A percentile compares a stretch with the other conserved stretches of the same genome.
These are phyloP conservation scores for Saccharomyces hybrid DNA, from an alignment of 1,139 yeast species.

Conservation along the genomic window DNA sequence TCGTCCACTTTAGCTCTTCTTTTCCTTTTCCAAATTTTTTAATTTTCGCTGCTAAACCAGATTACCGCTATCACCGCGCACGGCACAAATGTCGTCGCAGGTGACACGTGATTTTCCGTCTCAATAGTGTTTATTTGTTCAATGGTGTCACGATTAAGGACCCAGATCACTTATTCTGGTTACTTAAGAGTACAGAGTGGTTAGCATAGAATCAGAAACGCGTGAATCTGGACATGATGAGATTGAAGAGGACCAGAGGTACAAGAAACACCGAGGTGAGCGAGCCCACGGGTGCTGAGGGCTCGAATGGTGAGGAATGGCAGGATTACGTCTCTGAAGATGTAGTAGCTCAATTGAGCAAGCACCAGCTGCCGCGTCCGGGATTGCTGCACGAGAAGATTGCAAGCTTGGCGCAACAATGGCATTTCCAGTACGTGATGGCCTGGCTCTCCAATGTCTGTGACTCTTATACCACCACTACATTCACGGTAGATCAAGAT, in stretches of 20 bases:
- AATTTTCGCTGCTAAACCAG: not conserved
- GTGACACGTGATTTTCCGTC: not conserved
- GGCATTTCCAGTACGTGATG: slow-evolving; percentile 31
- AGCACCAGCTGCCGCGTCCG: slow-evolving; percentile 12
- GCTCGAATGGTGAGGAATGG: slow-evolving; percentile 13
- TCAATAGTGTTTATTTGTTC: not conserved
- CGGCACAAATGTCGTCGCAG: not conserved
- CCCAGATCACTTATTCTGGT: not conserved
- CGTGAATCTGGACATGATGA: not conserved
- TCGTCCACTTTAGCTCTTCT: not conserved
- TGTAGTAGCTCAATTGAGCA: slow-evolving; percentile 17
- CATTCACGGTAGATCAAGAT: slow-evolving; percentile 5
- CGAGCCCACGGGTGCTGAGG: not conserved
- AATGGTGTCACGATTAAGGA: not conserved
- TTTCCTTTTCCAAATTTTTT: not conserved
- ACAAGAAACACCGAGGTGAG: not conserved
- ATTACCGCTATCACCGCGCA: not conserved
- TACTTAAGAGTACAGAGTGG: not conserved
- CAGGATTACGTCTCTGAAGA: slow-evolving; percentile 22
- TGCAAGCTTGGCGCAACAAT: slow-evolving; percentile 14
- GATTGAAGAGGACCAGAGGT: not conserved
- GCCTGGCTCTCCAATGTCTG: slow-evolving; percentile 30
- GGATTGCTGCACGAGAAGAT: slow-evolving; percentile 7
- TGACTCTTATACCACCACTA: slow-evolving; percentile 22
- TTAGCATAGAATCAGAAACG: not conserved